Percentiles rank a stretch among this genome's conserved stretches.
Conservation (phyloP, 176 grass and related monocot species). For the Lolium multiflorum region DNA sequence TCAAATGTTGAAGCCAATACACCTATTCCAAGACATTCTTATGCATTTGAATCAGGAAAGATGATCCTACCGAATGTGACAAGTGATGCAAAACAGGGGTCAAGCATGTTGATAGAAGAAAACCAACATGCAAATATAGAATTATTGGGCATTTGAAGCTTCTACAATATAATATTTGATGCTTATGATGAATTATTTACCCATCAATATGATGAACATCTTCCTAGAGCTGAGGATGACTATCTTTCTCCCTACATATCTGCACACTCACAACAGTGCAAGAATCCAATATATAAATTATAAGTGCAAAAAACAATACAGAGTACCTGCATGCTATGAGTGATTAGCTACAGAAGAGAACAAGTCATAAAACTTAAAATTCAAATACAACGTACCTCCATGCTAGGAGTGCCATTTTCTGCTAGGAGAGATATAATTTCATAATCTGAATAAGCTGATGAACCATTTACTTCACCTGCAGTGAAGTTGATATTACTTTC, state of each 20-base stretch:
- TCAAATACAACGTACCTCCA: conserved; percentile 48
- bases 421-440: conserved; percentile 71
- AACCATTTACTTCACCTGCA: conserved; percentile 63
- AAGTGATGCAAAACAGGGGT: too few relatives aligned
- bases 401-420: conserved; percentile 76
- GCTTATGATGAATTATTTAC: conserved; percentile 49
- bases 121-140: neutral
- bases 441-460: conserved; percentile 80
- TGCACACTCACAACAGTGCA: conserved; percentile 36
- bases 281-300: neutral
- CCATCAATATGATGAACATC: conserved; percentile 77
- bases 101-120: too few relatives aligned
- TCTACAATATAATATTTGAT: neutral
- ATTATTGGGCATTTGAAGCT: neutral
- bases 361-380: neutral
- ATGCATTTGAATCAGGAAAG: too few relatives aligned
- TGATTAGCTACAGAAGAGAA: neutral
- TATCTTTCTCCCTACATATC: conserved; percentile 95
- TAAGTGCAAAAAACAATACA: conserved; percentile 17
- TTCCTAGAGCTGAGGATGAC: conserved; percentile 75
- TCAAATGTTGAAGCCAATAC: too few relatives aligned
- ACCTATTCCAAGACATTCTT: too few relatives aligned
- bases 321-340: neutral
- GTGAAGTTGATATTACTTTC: neutral
- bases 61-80: too few relatives aligned